A percentile compares a stretch with the other conserved stretches of the same genome.
Evolutionary conservation across 257 asterid genomes (phyloP).

Genomic region (Solanum corneliomulleri): DNA sequence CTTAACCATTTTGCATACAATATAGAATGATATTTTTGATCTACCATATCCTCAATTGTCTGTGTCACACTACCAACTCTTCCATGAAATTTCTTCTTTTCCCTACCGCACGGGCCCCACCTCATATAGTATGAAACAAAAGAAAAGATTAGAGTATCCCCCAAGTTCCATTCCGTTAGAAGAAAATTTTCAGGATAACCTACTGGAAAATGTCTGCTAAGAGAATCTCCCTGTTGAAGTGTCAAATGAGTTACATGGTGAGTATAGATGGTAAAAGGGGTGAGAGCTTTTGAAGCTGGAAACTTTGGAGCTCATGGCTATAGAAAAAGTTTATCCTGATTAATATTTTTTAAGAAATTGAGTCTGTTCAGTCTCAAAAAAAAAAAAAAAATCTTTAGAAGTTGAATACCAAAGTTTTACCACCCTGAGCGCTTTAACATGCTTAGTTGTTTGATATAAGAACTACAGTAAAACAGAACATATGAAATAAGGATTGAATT

Average conservation of each 20-base stretch:
- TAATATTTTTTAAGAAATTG: not conserved
- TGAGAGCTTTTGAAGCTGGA: not conserved
- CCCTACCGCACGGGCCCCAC: not conserved
- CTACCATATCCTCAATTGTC: not conserved
- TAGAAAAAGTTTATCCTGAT: not conserved
- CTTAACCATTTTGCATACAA: not conserved
- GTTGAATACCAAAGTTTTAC: not conserved
- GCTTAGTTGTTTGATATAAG: not conserved
- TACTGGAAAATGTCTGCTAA: not conserved
- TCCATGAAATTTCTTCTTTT: not conserved
- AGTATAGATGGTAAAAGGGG: not conserved
- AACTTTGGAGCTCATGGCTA: not conserved
- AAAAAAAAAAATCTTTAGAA: not conserved
- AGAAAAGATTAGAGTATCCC: not conserved
- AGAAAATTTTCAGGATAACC: not conserved
- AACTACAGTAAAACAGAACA: not conserved
- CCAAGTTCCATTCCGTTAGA: not conserved
- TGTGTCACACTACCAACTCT: not conserved
- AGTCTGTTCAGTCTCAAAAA: not conserved
- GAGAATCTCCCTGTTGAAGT: not conserved
- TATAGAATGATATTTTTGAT: not conserved
- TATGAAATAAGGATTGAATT: not conserved
- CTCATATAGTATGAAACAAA: not conserved
- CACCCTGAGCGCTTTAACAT: not conserved
- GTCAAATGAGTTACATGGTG: not conserved